Percentiles rank a stretch among this genome's conserved stretches.
Evolutionary conservation across 257 asterid genomes (phyloP).

Genomic region (Handroanthus guayacan): DNA sequence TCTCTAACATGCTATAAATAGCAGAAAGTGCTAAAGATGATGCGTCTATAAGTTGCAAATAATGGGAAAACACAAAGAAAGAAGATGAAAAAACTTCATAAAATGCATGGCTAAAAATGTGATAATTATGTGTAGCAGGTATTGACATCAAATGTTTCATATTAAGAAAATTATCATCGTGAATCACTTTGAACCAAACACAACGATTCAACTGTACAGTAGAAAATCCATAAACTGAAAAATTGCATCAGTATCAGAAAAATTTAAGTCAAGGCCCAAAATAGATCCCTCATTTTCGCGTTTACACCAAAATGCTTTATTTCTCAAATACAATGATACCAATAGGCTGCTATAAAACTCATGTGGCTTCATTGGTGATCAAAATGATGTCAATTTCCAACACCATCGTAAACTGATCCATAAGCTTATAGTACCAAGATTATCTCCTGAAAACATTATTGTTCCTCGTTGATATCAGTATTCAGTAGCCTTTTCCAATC

Average conservation of each 20-base stretch:
- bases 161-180: not conserved
- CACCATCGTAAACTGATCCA: not conserved
- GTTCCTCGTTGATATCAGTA: not conserved
- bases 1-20: not conserved
- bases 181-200: not conserved
- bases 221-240: not conserved
- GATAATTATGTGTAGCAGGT: not conserved
- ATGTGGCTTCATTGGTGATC: not conserved
- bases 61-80: not conserved
- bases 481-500: not conserved
- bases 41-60: not conserved
- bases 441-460: not conserved
- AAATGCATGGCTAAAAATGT: not conserved
- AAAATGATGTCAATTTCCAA: not conserved
- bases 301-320: not conserved
- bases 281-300: not conserved
- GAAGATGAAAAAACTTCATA: not conserved
- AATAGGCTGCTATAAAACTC: not conserved
- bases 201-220: not conserved
- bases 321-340: not conserved
- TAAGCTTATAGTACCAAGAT: not conserved
- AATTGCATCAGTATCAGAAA: not conserved
- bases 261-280: not conserved
- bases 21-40: not conserved
- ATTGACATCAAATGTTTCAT: not conserved